Percentiles rank a stretch among this genome's conserved stretches.
These are phyloP conservation scores for Shiraia bambusicola DNA, from an alignment of 2,329 filamentous ascomycete genomes.

Conservation along the genomic window DNA sequence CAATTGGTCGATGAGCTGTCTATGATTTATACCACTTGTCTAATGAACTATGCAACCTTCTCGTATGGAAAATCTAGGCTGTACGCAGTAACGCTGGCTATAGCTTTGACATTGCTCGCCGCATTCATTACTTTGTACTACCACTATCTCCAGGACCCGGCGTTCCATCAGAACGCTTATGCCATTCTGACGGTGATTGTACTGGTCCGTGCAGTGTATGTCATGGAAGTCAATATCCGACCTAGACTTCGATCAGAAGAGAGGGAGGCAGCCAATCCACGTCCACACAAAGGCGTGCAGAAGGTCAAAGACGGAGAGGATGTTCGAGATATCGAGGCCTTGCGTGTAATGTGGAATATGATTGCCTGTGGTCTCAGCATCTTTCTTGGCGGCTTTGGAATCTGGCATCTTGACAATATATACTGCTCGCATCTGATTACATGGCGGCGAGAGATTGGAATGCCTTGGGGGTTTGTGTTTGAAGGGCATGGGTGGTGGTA, in stretches of 20 bases:
- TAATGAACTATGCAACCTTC: conserved; percentile 72
- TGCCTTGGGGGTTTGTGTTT: conserved; percentile 78
- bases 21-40: conserved; percentile 71
- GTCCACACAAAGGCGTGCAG: conserved; percentile 30
- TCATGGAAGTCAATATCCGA: conserved; percentile 69
- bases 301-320: conserved; percentile 52
- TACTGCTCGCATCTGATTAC: conserved; percentile 66
- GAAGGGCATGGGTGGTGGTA: conserved; percentile 74
- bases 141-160: conserved; percentile 76
- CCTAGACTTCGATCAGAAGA: conserved; percentile 53
- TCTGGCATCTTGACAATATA: conserved; percentile 80
- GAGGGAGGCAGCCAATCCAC: conserved; percentile 38
- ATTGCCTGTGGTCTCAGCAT: conserved; percentile 66
- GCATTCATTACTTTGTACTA: conserved; percentile 77
- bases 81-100: conserved; percentile 57
- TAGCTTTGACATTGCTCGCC: conserved; percentile 55
- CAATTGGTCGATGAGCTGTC: conserved; percentile 70
- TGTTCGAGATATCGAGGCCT: conserved; percentile 57
- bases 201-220: conserved; percentile 71
- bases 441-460: conserved; percentile 67
- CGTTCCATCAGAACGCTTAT: conserved; percentile 81
- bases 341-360: conserved; percentile 75
- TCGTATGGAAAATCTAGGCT: conserved; percentile 62
- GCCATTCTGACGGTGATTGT: conserved; percentile 70
- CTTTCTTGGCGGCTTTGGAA: conserved; percentile 72